Base-by-base conservation (phyloP, 495 filamentous ascomycete genomes). In the Aspergillus conjunctus region DNA sequence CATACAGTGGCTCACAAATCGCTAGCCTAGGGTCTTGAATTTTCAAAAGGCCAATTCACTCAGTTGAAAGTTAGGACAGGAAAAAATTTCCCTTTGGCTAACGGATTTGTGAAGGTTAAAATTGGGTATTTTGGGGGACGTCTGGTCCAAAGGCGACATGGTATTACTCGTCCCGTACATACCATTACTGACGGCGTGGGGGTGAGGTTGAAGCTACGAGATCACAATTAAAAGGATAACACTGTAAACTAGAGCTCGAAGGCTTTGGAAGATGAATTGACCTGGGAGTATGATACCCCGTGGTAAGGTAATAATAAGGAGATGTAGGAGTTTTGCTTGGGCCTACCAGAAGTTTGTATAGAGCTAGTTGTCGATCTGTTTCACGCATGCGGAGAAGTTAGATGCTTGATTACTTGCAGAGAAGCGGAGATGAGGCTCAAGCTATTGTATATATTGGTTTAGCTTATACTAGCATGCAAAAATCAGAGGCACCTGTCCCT, bases 81-180 rank as follows among this genome's bases (percentile, higher is more conserved):
- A 61, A 31, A 17, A 48, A 48, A n/a, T n/a, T 48, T 20, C 9
- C 15, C 37, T 9, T n/a, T 41, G 37, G 11, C 15, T 41, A 9
- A n/a, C 37, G 12, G 20, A 52, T n/a, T 53, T 30, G 30, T 32
- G 51, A 32, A 17, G 12, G 14, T 15, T 34, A 53, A 34, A 34
- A n/a, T 4, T 34, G 6, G 51, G 11, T 31, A 26, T 34, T 5
- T 11, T n/a, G 52, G 33, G 7, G 32, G 8, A n/a, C n/a, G n/a
- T n/a, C n/a, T 39, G 51, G 1, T n/a, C 9, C 31, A 31, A 30
- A 3, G 17, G 32, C n/a, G 21, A 15, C 8, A 7, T 33, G 10
- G 58, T 54, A 61, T 55, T 61, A 61, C 58, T 49, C 50, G 33
- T 53, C 21, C 58, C 39, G 18, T 59, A 52, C 57, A 41, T 59